phyloP scores from a whole-genome alignment of 2,329 filamentous ascomycete species.

The Bipolaris zeicola region DNA sequence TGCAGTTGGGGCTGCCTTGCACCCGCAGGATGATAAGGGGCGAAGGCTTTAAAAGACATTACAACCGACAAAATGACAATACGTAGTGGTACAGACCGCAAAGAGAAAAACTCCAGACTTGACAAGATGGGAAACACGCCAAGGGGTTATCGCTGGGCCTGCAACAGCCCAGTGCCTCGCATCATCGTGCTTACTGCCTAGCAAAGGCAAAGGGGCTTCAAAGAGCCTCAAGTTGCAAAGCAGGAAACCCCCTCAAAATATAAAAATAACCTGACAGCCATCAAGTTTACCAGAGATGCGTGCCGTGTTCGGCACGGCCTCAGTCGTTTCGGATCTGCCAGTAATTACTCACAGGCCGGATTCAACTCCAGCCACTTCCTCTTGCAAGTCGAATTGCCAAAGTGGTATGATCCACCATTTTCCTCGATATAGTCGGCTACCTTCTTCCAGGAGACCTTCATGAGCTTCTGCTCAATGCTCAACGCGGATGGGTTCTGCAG shows the following conservation, averaged over 20 bases:
- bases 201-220: neutral
- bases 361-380: slow-evolving; percentile 62
- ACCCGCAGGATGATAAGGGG: slow-evolving; percentile 3
- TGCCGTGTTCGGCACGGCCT: neutral
- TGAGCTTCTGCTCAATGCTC: slow-evolving; percentile 24
- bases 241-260: neutral
- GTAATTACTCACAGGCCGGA: neutral
- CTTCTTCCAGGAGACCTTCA: slow-evolving; percentile 64
- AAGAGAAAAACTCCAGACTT: slow-evolving; percentile 4
- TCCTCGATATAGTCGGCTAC: slow-evolving; percentile 60
- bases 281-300: neutral
- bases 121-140: neutral
- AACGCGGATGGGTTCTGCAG: slow-evolving; percentile 11
- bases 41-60: neutral
- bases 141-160: neutral
- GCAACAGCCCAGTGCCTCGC: neutral
- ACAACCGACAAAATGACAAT: slow-evolving; percentile 3
- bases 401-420: slow-evolving; percentile 62
- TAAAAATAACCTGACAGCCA: neutral
- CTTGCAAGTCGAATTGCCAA: slow-evolving; percentile 66
- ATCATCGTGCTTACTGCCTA: neutral
- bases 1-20: slow-evolving; percentile 4
- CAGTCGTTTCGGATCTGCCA: neutral
- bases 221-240: neutral
- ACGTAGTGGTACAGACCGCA: slow-evolving; percentile 4